Percentiles rank a stretch among this genome's conserved stretches.
Conservation (phyloP, 441 rosid species). For the Erysimum pusillum region DNA sequence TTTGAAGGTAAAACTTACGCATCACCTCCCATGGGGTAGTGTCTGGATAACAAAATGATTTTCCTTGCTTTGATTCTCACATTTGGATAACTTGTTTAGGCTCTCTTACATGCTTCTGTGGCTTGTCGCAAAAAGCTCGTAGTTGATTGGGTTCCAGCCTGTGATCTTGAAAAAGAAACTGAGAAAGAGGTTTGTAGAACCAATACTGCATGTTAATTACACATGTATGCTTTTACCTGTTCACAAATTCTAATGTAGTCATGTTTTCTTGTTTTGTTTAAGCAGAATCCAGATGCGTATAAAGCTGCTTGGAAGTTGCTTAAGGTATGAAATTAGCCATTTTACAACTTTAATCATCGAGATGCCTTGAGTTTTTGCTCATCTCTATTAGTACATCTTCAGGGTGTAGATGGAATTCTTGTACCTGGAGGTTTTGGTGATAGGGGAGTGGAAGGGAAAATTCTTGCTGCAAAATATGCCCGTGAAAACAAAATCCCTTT, state of each 20-base stretch:
- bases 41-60: neutral
- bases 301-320: conserved; percentile 75
- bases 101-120: conserved; percentile 95
- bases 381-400: conserved; percentile 15
- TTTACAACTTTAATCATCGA: neutral
- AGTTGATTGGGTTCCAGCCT: conserved; percentile 89
- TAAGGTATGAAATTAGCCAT: conserved; percentile 54
- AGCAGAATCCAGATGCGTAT: conserved; percentile 65
- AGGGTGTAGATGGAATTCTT: conserved; percentile 92
- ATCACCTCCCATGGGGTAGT: neutral
- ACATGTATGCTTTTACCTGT: conserved; percentile 1
- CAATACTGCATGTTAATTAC: neutral
- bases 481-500: conserved; percentile 86
- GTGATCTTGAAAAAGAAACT: conserved; percentile 76
- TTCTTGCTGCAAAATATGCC: conserved; percentile 85
- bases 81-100: conserved; percentile 55
- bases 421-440: conserved; percentile 99
- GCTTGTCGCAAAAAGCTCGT: conserved; percentile 69
- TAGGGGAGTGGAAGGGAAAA: conserved; percentile 95
- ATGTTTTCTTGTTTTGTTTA: neutral
- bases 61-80: conserved; percentile 23
- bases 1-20: conserved; percentile 59
- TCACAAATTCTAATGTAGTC: conserved; percentile 12
- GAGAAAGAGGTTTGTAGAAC: conserved; percentile 61
- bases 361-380: conserved; percentile 11